Base-by-base conservation (phyloP, 1,284 basidiomycete species). In the Cutaneotrichosporon spelunceum region DNA sequence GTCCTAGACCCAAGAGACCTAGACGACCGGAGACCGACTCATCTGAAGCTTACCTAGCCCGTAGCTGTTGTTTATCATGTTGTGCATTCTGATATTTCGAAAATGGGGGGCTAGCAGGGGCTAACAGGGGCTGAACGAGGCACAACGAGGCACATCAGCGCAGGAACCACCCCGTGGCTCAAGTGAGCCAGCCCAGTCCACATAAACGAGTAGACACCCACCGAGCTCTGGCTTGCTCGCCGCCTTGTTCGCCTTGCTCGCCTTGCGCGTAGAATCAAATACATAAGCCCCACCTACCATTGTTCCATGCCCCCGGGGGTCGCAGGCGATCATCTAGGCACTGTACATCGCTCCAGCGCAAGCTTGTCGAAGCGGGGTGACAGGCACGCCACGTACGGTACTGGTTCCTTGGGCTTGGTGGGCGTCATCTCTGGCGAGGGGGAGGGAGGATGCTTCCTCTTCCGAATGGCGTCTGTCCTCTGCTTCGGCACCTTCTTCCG, bases 241-340 rank as follows among this genome's bases (percentile, higher is more conserved):
- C n/a, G n/a, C n/a, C n/a, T n/a, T n/a, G n/a, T n/a, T n/a, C n/a
- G n/a, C n/a, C n/a, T n/a, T n/a, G n/a, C n/a, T n/a, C n/a, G n/a
- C n/a, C n/a, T n/a, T n/a, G n/a, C n/a, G n/a, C n/a, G n/a, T n/a
- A n/a, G 16, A 21, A 19, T 6, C 2, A 42, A 42, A 42, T 42
- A 42, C 39, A 42, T 33, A 44, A n/a, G n/a, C n/a, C n/a, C n/a
- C n/a, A n/a, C n/a, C n/a, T n/a, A n/a, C n/a, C n/a, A n/a, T n/a
- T n/a, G n/a, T n/a, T n/a, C n/a, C n/a, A n/a, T n/a, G n/a, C n/a
- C n/a, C n/a, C n/a, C n/a, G n/a, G n/a, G n/a, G n/a, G n/a, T n/a
- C n/a, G n/a, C n/a, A n/a, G n/a, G n/a, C 23, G 45, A 47, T 47
- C 45, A 47, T 47, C 45, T 26, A 47, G 45, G 45, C 45, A 47